Evolutionary conservation across 169 alveolate species (phyloP).

Genomic region (Theileria orientalis): DNA sequence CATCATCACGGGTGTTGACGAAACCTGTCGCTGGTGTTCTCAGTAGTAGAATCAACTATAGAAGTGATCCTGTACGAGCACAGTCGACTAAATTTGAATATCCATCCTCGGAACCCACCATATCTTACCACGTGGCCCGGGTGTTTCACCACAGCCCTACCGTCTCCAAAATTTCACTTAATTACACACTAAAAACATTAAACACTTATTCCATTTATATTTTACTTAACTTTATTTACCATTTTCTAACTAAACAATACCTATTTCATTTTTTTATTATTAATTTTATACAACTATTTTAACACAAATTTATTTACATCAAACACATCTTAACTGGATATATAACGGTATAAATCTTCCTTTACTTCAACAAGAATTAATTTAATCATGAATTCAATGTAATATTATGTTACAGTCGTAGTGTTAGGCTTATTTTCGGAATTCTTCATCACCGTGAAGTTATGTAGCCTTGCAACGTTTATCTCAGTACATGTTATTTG

Average conservation of each 20-base stretch:
- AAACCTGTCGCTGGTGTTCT: conserved; percentile 79
- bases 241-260: not conserved
- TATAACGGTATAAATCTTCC: not conserved
- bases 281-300: not conserved
- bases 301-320: not conserved
- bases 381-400: not conserved
- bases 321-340: not conserved
- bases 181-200: not conserved
- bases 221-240: not conserved
- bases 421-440: conserved; percentile 53
- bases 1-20: conserved; percentile 83
- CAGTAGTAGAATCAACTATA: conserved; percentile 78
- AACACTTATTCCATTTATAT: not conserved
- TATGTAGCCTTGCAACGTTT: conserved; percentile 87
- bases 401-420: not conserved
- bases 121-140: too few species aligned
- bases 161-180: not conserved
- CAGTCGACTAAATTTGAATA: conserved; percentile 70
- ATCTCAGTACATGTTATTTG: conserved; percentile 86
- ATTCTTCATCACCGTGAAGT: conserved; percentile 78
- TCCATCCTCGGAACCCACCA: conserved; percentile 2
- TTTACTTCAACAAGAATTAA: not conserved
- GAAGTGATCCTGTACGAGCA: conserved; percentile 85
- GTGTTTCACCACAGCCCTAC: not conserved
- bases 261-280: not conserved